Conservation (phyloP, 768 basidiomycete species). For the Tephrocybe sp. region DNA sequence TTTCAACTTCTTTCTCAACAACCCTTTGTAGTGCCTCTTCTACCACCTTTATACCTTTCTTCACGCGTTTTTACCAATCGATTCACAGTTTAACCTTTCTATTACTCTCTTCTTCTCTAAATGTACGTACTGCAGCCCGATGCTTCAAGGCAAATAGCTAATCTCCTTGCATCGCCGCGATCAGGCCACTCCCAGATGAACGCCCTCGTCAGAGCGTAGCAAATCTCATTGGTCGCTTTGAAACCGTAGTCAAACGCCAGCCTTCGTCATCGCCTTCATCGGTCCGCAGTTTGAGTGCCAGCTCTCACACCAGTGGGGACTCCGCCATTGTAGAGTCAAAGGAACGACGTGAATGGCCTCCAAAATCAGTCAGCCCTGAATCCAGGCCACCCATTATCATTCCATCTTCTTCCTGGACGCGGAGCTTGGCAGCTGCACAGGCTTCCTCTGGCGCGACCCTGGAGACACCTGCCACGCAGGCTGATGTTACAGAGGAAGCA, state of each 20-base stretch:
- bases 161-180: conserved; percentile 7
- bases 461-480: conserved; percentile 19
- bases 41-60: conserved; percentile 8
- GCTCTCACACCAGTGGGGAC: conserved; percentile 64
- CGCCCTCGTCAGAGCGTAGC: conserved; percentile 84
- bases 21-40: conserved; percentile 15
- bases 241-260: conserved; percentile 75
- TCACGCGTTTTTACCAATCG: conserved; percentile 1
- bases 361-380: conserved; percentile 37
- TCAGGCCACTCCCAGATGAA: conserved; percentile 86
- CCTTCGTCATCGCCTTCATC: conserved; percentile 39
- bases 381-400: conserved; percentile 35
- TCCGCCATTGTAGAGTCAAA: conserved; percentile 64
- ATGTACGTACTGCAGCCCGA: conserved; percentile 29
- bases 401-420: conserved; percentile 34
- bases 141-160: background rate
- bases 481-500: conserved; percentile 19
- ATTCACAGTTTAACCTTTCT: conserved; percentile 10
- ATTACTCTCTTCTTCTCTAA: conserved; percentile 17
- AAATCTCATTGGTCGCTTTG: conserved; percentile 88
- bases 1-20: conserved; percentile 16
- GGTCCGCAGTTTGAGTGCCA: conserved; percentile 66
- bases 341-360: conserved; percentile 81
- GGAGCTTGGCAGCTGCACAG: conserved; percentile 29
- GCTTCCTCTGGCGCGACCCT: conserved; percentile 19